These are phyloP conservation scores for Fraxinus sp. DNA, from an alignment of 305 asterid species.

Conservation along the genomic window DNA sequence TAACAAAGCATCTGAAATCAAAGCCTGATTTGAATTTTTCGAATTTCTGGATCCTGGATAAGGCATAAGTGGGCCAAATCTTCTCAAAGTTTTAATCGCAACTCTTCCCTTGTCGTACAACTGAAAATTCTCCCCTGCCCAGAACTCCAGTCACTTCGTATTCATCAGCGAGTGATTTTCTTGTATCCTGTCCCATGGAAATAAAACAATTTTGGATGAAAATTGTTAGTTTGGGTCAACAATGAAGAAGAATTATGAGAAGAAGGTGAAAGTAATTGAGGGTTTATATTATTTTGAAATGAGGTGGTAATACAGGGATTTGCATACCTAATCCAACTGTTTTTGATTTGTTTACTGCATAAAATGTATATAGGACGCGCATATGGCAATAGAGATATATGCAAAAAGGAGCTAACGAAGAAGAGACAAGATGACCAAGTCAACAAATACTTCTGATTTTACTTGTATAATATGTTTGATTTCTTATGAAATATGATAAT, in stretches of 20 bases:
- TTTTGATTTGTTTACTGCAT: not conserved
- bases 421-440: constrained; percentile 35
- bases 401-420: constrained; percentile 14
- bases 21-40: constrained; percentile 38
- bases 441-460: constrained; percentile 15
- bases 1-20: constrained; percentile 58
- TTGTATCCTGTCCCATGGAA: too few relatives aligned
- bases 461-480: too few relatives aligned
- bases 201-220: too few relatives aligned
- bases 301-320: constrained; percentile 38
- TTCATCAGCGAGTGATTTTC: too few relatives aligned
- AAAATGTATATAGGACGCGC: constrained; percentile 10
- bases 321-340: constrained; percentile 35
- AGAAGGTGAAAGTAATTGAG: too few relatives aligned
- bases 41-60: constrained; percentile 14
- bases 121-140: constrained; percentile 35
- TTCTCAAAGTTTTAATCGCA: constrained; percentile 64
- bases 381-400: constrained; percentile 27
- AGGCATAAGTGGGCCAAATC: constrained; percentile 39
- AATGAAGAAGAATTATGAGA: too few relatives aligned
- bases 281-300: not conserved
- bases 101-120: constrained; percentile 69
- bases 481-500: too few relatives aligned
- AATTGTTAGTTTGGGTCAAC: too few relatives aligned
- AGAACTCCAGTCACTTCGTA: too few relatives aligned